Evolutionary conservation across 345 rosid species (phyloP).

Genomic region (Odontarrhena argentea): DNA sequence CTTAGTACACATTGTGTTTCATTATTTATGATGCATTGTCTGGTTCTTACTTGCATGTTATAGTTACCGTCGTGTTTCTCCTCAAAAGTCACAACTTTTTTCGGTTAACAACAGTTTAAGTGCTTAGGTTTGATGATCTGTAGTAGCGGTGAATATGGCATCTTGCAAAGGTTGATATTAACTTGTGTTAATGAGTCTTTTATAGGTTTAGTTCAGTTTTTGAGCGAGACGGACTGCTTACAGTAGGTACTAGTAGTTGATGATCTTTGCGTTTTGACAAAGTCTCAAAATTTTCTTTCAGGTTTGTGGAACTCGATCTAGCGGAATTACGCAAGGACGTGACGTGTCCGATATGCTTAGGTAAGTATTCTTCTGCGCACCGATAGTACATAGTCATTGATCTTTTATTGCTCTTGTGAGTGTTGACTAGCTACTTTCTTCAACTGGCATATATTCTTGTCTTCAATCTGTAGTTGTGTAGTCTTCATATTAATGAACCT

Average conservation of each 20-base stretch:
- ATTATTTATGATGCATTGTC: slow-evolving; percentile 18
- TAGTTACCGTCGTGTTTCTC: slow-evolving; percentile 18
- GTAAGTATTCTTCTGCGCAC: slow-evolving; percentile 46
- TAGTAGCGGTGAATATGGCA: slow-evolving; percentile 11
- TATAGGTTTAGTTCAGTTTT: slow-evolving; percentile 6
- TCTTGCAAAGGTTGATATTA: slow-evolving; percentile 3
- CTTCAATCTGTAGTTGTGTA: neutral
- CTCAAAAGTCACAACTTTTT: slow-evolving; percentile 8
- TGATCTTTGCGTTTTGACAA: neutral
- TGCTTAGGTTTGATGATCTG: neutral
- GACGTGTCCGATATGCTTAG: slow-evolving; percentile 93
- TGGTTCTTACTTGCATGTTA: slow-evolving; percentile 48
- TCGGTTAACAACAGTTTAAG: neutral
- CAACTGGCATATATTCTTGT: neutral
- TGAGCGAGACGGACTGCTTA: neutral
- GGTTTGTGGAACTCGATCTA: slow-evolving; percentile 65
- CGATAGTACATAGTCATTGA: slow-evolving; percentile 4
- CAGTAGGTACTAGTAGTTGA: too few species aligned
- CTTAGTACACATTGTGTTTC: neutral
- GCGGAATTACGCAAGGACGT: slow-evolving; percentile 77
- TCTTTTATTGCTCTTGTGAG: slow-evolving; percentile 8
- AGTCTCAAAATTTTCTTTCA: slow-evolving; percentile 49
- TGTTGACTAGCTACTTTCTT: slow-evolving; percentile 11
- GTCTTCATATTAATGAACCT: neutral
- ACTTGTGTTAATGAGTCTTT: slow-evolving; percentile 11